These are phyloP conservation scores for Fimicolochytrium jonesii DNA, from an alignment of 192 early-diverging fungal species.

Conservation along the genomic window DNA sequence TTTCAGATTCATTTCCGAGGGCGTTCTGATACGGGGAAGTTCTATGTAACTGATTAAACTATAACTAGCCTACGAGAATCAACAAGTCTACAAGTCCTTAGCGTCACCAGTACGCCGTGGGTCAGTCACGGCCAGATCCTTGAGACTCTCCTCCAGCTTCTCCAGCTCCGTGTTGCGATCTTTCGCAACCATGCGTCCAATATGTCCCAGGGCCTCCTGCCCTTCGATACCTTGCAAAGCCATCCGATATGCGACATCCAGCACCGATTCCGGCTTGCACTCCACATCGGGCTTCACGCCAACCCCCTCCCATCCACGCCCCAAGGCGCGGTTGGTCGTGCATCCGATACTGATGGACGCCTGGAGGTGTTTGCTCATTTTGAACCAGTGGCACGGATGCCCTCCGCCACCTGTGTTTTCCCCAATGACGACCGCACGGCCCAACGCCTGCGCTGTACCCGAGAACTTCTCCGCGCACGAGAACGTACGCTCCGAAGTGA, in stretches of 20 bases:
- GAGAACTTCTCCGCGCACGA: neutral
- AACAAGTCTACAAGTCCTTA: too few species aligned
- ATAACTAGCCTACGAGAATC: too few species aligned
- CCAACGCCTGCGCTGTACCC: neutral
- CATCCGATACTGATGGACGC: neutral
- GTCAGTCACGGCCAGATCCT: too few species aligned
- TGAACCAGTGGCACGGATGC: neutral
- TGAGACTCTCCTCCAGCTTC: neutral
- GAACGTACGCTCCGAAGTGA: neutral
- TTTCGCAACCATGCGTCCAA: neutral
- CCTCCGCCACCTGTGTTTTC: slow-evolving; percentile 5
- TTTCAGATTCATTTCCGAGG: too few species aligned
- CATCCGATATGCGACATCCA: neutral
- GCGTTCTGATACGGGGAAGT: too few species aligned
- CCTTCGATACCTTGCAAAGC: neutral
- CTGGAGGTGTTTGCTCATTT: neutral
- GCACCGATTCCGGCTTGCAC: neutral
- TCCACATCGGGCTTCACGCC: neutral
- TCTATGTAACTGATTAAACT: too few species aligned
- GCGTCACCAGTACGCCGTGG: too few species aligned
- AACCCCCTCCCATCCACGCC: neutral
- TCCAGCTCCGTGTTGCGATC: neutral
- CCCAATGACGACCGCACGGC: neutral
- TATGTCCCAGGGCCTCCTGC: neutral
- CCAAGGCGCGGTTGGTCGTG: neutral